Conservation (phyloP, 164 flowering plant species). For the Brasenia schreberi region DNA sequence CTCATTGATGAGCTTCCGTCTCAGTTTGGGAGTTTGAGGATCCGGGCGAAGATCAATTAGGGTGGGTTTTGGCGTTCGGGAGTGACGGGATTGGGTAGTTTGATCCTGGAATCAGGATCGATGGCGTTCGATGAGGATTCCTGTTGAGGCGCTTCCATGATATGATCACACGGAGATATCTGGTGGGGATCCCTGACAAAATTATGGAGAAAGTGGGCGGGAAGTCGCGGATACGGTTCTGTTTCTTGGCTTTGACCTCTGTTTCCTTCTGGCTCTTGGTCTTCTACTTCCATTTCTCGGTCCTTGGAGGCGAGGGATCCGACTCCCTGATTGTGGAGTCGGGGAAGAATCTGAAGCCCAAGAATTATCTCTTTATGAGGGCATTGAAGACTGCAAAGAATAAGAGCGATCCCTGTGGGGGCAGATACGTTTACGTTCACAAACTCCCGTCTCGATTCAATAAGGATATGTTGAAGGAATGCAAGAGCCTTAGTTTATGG, state of each 20-base stretch:
- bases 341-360: not conserved
- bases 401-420: conserved; percentile 87
- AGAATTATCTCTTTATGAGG: conserved; percentile 37
- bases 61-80: not conserved
- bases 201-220: conserved; percentile 60
- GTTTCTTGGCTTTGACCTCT: conserved; percentile 40
- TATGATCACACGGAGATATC: conserved; percentile 58
- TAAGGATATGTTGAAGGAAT: conserved; percentile 80
- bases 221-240: conserved; percentile 50
- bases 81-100: not conserved
- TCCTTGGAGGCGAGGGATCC: conserved; percentile 29
- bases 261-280: conserved; percentile 62
- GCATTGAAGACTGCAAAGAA: conserved; percentile 66
- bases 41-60: not conserved
- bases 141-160: not conserved
- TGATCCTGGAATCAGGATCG: not conserved
- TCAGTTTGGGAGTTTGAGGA: not conserved
- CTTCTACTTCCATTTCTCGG: conserved; percentile 62
- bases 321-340: not conserved
- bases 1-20: not conserved
- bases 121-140: not conserved
- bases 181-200: conserved; percentile 17
- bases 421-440: conserved; percentile 84
- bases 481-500: conserved; percentile 62
- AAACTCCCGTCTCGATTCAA: conserved; percentile 77